phyloP scores from a whole-genome alignment of 2,329 filamentous ascomycete species.

The Scedosporium boydii region DNA sequence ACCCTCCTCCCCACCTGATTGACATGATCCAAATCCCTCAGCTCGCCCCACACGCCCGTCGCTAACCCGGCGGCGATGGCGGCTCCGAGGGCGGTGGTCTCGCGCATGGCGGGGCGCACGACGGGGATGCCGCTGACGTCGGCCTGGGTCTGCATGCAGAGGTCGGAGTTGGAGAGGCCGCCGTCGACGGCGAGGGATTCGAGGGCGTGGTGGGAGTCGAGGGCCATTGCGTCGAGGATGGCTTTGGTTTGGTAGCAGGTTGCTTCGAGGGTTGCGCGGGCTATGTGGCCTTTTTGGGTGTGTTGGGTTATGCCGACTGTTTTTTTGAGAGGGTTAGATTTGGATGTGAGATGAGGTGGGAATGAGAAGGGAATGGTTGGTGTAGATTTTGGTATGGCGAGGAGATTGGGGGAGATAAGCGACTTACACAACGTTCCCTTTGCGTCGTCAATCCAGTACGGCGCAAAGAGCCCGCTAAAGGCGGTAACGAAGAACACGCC shows the following conservation, averaged over 20 bases:
- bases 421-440: constrained; percentile 73
- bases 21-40: constrained; percentile 64
- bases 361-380: background rate
- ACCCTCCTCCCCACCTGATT: constrained; percentile 59
- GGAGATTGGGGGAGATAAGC: background rate
- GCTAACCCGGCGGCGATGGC: constrained; percentile 86
- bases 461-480: constrained; percentile 83
- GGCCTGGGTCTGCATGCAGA: constrained; percentile 88
- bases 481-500: constrained; percentile 83
- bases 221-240: constrained; percentile 85
- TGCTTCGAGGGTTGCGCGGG: constrained; percentile 80
- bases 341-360: background rate
- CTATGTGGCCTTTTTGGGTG: constrained; percentile 78
- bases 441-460: constrained; percentile 91
- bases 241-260: constrained; percentile 90
- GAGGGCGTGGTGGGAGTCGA: constrained; percentile 69
- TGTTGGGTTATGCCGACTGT: constrained; percentile 73
- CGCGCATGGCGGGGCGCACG: constrained; percentile 76
- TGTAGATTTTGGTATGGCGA: too few species aligned
- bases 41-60: constrained; percentile 65
- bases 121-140: constrained; percentile 77
- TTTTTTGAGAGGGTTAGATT: background rate
- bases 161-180: constrained; percentile 78
- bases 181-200: constrained; percentile 74
- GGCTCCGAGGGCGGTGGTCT: constrained; percentile 81